Evolutionary conservation across 2,329 filamentous ascomycete genomes (phyloP).

Genomic region (Neopestalotiopsis sp.): DNA sequence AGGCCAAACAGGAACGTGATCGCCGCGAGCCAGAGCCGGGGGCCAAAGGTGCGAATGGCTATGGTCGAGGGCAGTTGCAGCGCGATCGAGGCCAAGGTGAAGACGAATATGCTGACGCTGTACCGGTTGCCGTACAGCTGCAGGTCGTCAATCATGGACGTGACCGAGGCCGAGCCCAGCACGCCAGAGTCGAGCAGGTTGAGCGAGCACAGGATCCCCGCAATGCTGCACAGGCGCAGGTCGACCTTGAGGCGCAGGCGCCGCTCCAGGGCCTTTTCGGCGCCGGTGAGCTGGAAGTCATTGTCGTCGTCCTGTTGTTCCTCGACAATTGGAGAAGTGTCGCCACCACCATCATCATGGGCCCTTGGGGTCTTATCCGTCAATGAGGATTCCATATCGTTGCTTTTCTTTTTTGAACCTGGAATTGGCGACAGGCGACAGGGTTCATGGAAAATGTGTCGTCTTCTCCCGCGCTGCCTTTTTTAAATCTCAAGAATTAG

Average conservation of each 20-base stretch:
- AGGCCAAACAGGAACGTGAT: constrained; percentile 66
- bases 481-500: neutral
- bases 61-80: constrained; percentile 74
- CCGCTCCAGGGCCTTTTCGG: constrained; percentile 25
- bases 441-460: neutral
- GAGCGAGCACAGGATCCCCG: constrained; percentile 71
- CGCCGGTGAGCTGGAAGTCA: neutral
- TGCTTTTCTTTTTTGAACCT: neutral
- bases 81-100: constrained; percentile 69
- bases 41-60: constrained; percentile 67
- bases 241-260: constrained; percentile 65
- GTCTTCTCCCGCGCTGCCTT: neutral
- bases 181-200: constrained; percentile 74
- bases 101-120: constrained; percentile 74
- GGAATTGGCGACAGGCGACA: neutral
- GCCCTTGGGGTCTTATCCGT: neutral
- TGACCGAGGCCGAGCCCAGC: constrained; percentile 72
- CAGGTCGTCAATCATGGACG: constrained; percentile 69
- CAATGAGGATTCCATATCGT: neutral
- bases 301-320: neutral
- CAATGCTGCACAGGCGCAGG: constrained; percentile 71
- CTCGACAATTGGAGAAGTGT: constrained; percentile 1
- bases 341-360: neutral
- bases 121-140: constrained; percentile 69
- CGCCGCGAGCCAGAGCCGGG: constrained; percentile 67